These are phyloP conservation scores for Globisporangium acanthophoron DNA, from an alignment of 352 stramenopile genomes.

Conservation along the genomic window DNA sequence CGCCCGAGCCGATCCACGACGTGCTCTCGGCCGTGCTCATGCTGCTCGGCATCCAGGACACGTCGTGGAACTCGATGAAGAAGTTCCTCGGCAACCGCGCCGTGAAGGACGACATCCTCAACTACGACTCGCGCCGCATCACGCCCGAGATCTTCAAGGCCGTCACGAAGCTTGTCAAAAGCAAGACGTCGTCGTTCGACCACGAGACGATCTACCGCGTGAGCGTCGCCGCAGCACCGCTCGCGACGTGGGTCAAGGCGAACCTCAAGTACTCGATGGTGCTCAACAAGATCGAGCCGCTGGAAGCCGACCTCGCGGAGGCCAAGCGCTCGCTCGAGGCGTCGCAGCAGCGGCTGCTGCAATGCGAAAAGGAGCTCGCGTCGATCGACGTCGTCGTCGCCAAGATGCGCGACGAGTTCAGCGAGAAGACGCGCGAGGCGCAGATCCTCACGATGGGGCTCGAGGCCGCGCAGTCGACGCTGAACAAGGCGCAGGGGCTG, in stretches of 20 bases:
- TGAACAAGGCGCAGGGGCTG: conserved; percentile 90
- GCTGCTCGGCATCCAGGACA: conserved; percentile 94
- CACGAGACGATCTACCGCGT: conserved; percentile 93
- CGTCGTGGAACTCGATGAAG: conserved; percentile 96
- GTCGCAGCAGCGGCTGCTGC: conserved; percentile 80
- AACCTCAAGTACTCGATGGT: conserved; percentile 95
- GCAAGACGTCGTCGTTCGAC: conserved; percentile 92
- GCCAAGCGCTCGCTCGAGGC: conserved; percentile 85
- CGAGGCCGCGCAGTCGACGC: conserved; percentile 81
- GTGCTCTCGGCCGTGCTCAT: conserved; percentile 94
- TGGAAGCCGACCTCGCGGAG: conserved; percentile 89
- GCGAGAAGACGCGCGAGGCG: conserved; percentile 89
- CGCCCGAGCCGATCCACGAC: conserved; percentile 92
- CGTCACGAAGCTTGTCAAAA: conserved; percentile 91
- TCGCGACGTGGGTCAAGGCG: conserved; percentile 94
- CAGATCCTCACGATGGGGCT: conserved; percentile 87
- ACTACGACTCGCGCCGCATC: conserved; percentile 92
- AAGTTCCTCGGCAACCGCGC: conserved; percentile 94
- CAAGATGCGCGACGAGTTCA: conserved; percentile 91
- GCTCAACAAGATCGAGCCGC: conserved; percentile 93
- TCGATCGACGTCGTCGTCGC: conserved; percentile 88
- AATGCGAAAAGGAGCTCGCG: conserved; percentile 89
- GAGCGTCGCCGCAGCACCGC: conserved; percentile 89
- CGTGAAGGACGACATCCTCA: conserved; percentile 96
- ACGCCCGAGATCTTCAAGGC: conserved; percentile 87